A percentile compares a stretch with the other conserved stretches of the same genome.
These are phyloP conservation scores for Grammothele lineata DNA, from an alignment of 768 basidiomycete genomes.

Conservation along the genomic window DNA sequence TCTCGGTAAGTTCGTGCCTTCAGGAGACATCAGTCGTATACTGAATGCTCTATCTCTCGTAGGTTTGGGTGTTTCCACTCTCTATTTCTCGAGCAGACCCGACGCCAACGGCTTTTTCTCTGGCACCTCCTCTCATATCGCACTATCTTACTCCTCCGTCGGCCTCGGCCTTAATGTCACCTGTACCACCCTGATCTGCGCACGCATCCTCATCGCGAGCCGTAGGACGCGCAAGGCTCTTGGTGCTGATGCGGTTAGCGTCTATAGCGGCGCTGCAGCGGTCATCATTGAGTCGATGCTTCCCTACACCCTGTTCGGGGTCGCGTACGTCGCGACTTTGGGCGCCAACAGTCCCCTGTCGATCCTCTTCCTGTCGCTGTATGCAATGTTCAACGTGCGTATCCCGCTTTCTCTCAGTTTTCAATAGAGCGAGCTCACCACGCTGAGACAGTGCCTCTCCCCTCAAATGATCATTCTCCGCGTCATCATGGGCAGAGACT, in stretches of 20 bases:
- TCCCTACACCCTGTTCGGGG: slow-evolving; percentile 32
- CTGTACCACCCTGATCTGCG: background rate
- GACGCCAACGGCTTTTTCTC: slow-evolving; percentile 18
- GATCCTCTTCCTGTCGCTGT: slow-evolving; percentile 34
- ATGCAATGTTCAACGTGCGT: slow-evolving; percentile 35
- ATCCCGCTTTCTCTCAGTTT: background rate
- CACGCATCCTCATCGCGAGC: background rate
- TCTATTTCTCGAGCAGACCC: slow-evolving; percentile 33
- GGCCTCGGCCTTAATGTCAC: background rate
- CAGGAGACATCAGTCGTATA: background rate
- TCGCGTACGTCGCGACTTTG: slow-evolving; percentile 33
- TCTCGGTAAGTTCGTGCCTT: slow-evolving; percentile 2
- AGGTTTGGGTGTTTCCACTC: slow-evolving; percentile 33
- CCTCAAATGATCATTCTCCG: slow-evolving; percentile 18
- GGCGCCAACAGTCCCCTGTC: slow-evolving; percentile 27
- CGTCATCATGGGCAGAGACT: slow-evolving; percentile 6
- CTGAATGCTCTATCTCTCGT: background rate
- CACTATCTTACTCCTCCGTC: background rate
- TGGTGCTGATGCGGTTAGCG: slow-evolving; percentile 22
- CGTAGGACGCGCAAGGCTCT: background rate
- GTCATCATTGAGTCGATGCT: slow-evolving; percentile 35
- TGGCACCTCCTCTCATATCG: background rate
- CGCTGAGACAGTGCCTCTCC: slow-evolving; percentile 11
- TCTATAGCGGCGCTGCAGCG: slow-evolving; percentile 29
- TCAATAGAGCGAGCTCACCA: background rate